Evolutionary conservation across 2,329 filamentous ascomycete species (phyloP).

Genomic region (Trichoderma sp.): DNA sequence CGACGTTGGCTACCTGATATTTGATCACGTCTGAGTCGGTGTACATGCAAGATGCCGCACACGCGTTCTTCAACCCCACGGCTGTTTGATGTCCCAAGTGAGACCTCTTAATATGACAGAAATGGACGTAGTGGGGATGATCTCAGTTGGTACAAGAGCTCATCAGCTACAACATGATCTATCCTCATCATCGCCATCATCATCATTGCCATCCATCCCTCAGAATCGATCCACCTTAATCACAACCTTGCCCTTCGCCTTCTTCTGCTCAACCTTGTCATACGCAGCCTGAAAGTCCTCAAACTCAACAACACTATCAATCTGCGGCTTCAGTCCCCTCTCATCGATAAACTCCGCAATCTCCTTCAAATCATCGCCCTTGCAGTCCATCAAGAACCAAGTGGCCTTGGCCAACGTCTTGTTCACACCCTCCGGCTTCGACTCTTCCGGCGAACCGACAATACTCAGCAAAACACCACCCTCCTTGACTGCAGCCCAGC

Average conservation of each 20-base stretch:
- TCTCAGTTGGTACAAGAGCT: too few relatives aligned
- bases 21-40: too few relatives aligned
- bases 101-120: too few relatives aligned
- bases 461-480: conserved; percentile 43
- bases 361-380: conserved; percentile 41
- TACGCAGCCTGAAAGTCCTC: conserved; percentile 45
- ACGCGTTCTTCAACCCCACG: too few relatives aligned
- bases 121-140: too few relatives aligned
- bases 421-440: conserved; percentile 37
- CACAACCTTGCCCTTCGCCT: conserved; percentile 45
- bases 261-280: conserved; percentile 41
- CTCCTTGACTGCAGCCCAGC: conserved; percentile 43
- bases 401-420: conserved; percentile 39
- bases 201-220: not conserved
- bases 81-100: too few relatives aligned
- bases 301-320: conserved; percentile 47
- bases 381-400: conserved; percentile 45
- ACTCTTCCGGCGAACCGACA: conserved; percentile 36
- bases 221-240: conserved; percentile 37
- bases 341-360: conserved; percentile 42
- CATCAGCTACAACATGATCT: too few relatives aligned
- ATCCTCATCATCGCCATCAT: not conserved
- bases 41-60: too few relatives aligned
- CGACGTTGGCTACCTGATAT: too few relatives aligned
- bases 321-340: conserved; percentile 38